phyloP scores from a whole-genome alignment of 75 land plant species.

The Pseudotsuga menziesii region DNA sequence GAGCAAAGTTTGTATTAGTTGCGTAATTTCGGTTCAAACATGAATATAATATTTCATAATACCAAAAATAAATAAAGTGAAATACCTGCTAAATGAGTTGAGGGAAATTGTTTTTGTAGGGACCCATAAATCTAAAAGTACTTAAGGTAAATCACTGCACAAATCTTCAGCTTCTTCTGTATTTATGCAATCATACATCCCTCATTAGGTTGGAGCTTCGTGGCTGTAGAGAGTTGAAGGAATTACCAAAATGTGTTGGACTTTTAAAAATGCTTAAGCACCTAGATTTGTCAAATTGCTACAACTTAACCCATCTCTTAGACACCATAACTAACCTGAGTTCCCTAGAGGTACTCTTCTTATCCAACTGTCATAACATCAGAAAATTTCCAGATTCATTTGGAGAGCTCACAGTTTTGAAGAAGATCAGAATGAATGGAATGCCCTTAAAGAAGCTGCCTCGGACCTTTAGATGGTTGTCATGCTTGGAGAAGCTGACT shows the following conservation, averaged over 20 bases:
- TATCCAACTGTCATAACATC: conserved; percentile 13
- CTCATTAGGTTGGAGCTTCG: conserved; percentile 13
- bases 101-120: neutral
- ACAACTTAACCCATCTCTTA: conserved; percentile 11
- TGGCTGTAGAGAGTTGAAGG: conserved; percentile 13
- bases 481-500: conserved; percentile 1
- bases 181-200: neutral
- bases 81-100: neutral
- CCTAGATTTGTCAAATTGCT: conserved; percentile 22
- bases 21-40: neutral
- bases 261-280: conserved; percentile 16
- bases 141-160: conserved; percentile 7
- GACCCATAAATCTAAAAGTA: conserved; percentile 3
- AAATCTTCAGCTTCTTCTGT: conserved; percentile 4
- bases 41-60: neutral
- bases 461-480: conserved; percentile 6
- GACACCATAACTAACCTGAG: conserved; percentile 7
- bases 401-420: conserved; percentile 9
- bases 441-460: neutral
- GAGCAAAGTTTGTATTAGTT: neutral
- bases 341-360: conserved; percentile 12
- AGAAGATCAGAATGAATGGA: conserved; percentile 6
- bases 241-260: conserved; percentile 17
- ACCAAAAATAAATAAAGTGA: neutral
- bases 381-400: conserved; percentile 13